A percentile compares a stretch with the other conserved stretches of the same genome.
These are phyloP conservation scores for Naganishia albida DNA, from an alignment of 1,284 basidiomycete species.

Conservation along the genomic window DNA sequence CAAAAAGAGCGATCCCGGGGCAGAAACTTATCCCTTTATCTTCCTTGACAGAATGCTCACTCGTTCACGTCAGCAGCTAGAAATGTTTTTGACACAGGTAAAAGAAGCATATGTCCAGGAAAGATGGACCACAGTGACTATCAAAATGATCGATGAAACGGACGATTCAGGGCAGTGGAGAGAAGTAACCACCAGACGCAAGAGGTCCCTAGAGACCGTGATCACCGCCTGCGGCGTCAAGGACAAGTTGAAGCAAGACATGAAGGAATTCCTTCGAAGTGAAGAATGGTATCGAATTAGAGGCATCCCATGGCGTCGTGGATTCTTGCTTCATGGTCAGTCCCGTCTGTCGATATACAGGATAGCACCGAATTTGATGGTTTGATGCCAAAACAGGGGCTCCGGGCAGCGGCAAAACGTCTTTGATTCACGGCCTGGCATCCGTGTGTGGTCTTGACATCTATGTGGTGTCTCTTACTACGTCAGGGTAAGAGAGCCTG, in stretches of 20 bases:
- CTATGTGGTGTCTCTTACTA: slow-evolving; percentile 29
- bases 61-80: slow-evolving; percentile 2
- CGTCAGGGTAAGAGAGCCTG: slow-evolving; percentile 8
- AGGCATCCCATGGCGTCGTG: slow-evolving; percentile 62
- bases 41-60: slow-evolving; percentile 6
- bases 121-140: slow-evolving; percentile 4
- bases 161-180: slow-evolving; percentile 8
- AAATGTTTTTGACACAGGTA: slow-evolving; percentile 14
- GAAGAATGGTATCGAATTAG: slow-evolving; percentile 59
- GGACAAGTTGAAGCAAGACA: slow-evolving; percentile 59
- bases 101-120: slow-evolving; percentile 18
- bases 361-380: too few species aligned
- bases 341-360: background rate
- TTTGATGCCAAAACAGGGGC: slow-evolving; percentile 2
- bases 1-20: background rate
- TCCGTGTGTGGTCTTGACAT: slow-evolving; percentile 29
- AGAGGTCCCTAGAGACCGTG: slow-evolving; percentile 58
- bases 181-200: slow-evolving; percentile 11
- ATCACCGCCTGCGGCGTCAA: slow-evolving; percentile 59
- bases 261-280: slow-evolving; percentile 58
- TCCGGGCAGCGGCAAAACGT: slow-evolving; percentile 31
- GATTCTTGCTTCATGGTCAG: slow-evolving; percentile 61
- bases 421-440: slow-evolving; percentile 23
- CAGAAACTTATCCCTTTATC: background rate
- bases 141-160: slow-evolving; percentile 26